Conservation (phyloP, 1,139 yeast genomes). For the Saccharomyces hybrid region DNA sequence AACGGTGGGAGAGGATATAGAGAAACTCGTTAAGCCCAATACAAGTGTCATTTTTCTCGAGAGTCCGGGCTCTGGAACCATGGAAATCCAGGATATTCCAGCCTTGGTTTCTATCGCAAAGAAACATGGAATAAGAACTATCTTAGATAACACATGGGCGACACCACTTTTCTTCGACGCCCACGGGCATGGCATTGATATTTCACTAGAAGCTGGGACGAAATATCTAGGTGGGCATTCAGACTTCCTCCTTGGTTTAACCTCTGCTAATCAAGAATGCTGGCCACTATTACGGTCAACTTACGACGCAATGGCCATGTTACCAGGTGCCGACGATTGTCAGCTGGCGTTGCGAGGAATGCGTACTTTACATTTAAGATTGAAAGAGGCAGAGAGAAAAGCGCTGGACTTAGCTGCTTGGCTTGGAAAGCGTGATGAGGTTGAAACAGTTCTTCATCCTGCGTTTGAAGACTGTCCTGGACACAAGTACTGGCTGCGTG, state of each 20-base stretch:
- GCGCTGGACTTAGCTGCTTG: conserved; percentile 7
- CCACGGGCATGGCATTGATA: conserved; percentile 9
- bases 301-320: conserved; percentile 5
- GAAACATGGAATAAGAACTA: conserved; percentile 7
- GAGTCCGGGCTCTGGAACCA: conserved; percentile 10
- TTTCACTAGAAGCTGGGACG: conserved; percentile 11
- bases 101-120: conserved; percentile 6
- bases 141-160: conserved; percentile 12
- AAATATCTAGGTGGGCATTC: conserved; percentile 12
- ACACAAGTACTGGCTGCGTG: conserved; percentile 8
- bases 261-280: conserved; percentile 7
- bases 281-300: conserved; percentile 8
- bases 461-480: conserved; percentile 10
- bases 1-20: conserved; percentile 7
- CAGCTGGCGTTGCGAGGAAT: conserved; percentile 7
- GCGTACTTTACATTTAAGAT: conserved; percentile 7
- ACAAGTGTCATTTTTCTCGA: conserved; percentile 8
- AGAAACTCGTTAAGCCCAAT: conserved; percentile 6
- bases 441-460: conserved; percentile 9
- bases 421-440: conserved; percentile 7
- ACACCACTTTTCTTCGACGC: conserved; percentile 10
- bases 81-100: conserved; percentile 11
- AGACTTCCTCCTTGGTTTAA: conserved; percentile 8
- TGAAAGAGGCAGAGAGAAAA: conserved; percentile 8
- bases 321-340: conserved; percentile 11